A percentile compares a stretch with the other conserved stretches of the same genome.
phyloP scores from a whole-genome alignment of 371 early-diverging fungal genomes.

The Mucor racemosus region DNA sequence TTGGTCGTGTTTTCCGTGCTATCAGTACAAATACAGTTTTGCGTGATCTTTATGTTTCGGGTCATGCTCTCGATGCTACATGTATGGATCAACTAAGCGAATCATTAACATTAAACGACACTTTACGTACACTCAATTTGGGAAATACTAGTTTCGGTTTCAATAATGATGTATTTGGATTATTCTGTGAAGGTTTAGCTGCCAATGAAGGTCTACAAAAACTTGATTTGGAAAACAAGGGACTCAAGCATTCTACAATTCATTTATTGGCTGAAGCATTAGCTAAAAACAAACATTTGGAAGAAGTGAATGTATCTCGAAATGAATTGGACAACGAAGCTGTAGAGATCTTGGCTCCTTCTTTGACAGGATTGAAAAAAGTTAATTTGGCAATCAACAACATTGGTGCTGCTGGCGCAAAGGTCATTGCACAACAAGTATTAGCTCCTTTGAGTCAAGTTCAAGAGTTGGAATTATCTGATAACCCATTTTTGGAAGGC shows the following conservation, averaged over 20 bases:
- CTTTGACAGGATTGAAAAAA: conserved; percentile 27
- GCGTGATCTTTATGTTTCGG: conserved; percentile 61
- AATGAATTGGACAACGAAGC: conserved; percentile 54
- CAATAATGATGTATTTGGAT: conserved; percentile 21
- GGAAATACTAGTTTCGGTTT: conserved; percentile 51
- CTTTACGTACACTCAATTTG: conserved; percentile 53
- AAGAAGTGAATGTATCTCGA: conserved; percentile 52
- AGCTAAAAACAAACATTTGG: conserved; percentile 34
- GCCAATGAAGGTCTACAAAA: conserved; percentile 53
- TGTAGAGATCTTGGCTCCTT: conserved; percentile 31
- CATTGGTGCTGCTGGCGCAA: conserved; percentile 43
- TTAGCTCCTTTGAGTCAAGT: conserved; percentile 23
- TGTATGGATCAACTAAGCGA: conserved; percentile 47
- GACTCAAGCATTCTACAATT: conserved; percentile 30
- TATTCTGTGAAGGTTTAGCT: conserved; percentile 57
- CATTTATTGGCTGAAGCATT: conserved; percentile 31
- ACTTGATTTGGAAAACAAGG: conserved; percentile 67
- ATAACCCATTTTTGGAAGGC: conserved; percentile 58
- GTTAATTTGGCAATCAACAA: conserved; percentile 54
- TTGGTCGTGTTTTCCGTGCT: conserved; percentile 55
- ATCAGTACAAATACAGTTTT: conserved; percentile 53
- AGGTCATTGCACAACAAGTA: conserved; percentile 31
- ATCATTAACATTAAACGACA: conserved; percentile 55
- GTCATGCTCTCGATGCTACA: conserved; percentile 50
- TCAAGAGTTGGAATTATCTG: conserved; percentile 57